Percentiles rank a stretch among this genome's conserved stretches.
phyloP scores from a whole-genome alignment of 2,329 filamentous ascomycete species.

The Epichloe bromicola region DNA sequence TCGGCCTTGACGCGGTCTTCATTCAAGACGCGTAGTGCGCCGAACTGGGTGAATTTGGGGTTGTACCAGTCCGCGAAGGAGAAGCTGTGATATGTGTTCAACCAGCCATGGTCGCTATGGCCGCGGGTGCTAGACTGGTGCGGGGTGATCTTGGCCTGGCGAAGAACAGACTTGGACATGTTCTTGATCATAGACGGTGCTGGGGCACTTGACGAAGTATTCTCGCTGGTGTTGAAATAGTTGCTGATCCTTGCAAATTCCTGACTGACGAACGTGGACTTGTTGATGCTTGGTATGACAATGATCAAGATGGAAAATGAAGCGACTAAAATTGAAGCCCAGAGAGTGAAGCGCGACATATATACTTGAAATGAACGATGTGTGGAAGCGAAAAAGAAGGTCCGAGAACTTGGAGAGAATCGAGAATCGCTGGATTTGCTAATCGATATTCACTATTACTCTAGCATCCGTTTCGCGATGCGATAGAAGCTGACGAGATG shows the following conservation, averaged over 20 bases:
- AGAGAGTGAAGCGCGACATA: slow-evolving; percentile 23
- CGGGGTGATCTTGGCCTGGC: slow-evolving; percentile 59
- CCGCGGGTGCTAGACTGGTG: slow-evolving; percentile 61
- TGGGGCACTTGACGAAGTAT: background rate
- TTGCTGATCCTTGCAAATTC: slow-evolving; percentile 5
- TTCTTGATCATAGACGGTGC: slow-evolving; percentile 24
- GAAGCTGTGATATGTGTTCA: slow-evolving; percentile 80
- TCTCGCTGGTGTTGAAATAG: background rate
- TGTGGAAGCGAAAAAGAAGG: slow-evolving; percentile 15
- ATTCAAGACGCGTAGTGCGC: slow-evolving; percentile 72
- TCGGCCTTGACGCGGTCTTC: slow-evolving; percentile 69
- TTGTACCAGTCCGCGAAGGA: slow-evolving; percentile 64
- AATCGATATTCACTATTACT: background rate
- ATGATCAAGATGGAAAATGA: slow-evolving; percentile 25
- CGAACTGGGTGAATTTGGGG: slow-evolving; percentile 54
- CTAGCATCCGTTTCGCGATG: background rate
- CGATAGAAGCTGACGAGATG: slow-evolving; percentile 7
- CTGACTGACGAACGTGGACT: slow-evolving; percentile 7
- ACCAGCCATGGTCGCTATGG: slow-evolving; percentile 73
- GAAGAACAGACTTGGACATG: slow-evolving; percentile 48
- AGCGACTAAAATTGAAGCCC: slow-evolving; percentile 23
- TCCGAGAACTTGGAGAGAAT: slow-evolving; percentile 3
- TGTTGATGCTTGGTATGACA: slow-evolving; percentile 10
- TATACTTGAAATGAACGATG: slow-evolving; percentile 16
- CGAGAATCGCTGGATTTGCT: slow-evolving; percentile 5